phyloP scores from a whole-genome alignment of 768 basidiomycete species.

The Tricholoma hemisulphureum region DNA sequence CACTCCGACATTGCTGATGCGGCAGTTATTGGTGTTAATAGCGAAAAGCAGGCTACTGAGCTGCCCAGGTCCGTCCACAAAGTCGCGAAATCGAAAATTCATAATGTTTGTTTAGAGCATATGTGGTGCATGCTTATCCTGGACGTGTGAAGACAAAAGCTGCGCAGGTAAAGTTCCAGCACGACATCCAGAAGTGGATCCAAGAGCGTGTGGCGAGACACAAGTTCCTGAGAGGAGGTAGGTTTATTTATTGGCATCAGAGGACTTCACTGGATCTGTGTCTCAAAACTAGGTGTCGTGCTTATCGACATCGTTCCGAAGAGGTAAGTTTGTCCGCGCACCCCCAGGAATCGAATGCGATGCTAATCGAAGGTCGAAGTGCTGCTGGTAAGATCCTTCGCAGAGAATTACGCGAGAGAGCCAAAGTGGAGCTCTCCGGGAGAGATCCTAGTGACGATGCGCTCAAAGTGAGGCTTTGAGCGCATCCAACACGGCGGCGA shows the following conservation, averaged over 20 bases:
- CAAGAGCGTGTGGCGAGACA: slow-evolving; percentile 66
- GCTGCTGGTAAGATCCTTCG: slow-evolving; percentile 88
- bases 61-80: slow-evolving; percentile 57
- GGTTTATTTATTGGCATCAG: slow-evolving; percentile 3
- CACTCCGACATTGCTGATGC: slow-evolving; percentile 77
- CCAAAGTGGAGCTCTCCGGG: slow-evolving; percentile 53
- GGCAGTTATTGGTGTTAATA: slow-evolving; percentile 77
- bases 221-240: slow-evolving; percentile 76
- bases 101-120: slow-evolving; percentile 44
- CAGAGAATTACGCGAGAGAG: slow-evolving; percentile 68
- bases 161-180: slow-evolving; percentile 44
- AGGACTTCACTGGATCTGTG: not conserved
- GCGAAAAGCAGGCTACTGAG: slow-evolving; percentile 71
- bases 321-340: slow-evolving; percentile 43
- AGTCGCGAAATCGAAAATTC: not conserved
- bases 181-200: slow-evolving; percentile 65
- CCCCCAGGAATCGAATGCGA: not conserved
- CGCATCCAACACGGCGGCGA: not conserved
- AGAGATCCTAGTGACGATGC: slow-evolving; percentile 35
- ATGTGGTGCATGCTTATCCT: slow-evolving; percentile 54
- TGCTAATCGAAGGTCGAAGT: slow-evolving; percentile 35
- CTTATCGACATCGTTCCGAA: slow-evolving; percentile 66
- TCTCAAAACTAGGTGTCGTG: slow-evolving; percentile 50
- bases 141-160: slow-evolving; percentile 30
- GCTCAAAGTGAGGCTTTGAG: slow-evolving; percentile 36